phyloP scores from a whole-genome alignment of 257 asterid species.

The Fraxinus quadrangulata region DNA sequence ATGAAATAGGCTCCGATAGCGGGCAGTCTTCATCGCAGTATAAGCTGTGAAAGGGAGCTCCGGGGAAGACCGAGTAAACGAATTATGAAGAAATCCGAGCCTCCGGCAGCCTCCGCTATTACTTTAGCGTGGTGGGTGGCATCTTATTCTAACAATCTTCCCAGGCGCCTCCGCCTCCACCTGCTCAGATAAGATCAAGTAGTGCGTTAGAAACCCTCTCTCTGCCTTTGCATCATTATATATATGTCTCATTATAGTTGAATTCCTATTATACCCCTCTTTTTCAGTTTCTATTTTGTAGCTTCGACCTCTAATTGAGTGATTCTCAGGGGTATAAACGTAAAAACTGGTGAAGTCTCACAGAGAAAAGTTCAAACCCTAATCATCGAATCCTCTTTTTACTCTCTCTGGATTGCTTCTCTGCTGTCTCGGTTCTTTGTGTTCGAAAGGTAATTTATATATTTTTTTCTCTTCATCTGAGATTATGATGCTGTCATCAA shows the following conservation, averaged over 20 bases:
- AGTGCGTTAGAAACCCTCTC: constrained; percentile 22
- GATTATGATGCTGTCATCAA: no score
- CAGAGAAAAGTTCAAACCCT: constrained; percentile 35
- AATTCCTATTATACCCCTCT: constrained; percentile 32
- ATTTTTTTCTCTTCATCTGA: not conserved
- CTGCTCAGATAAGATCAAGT: constrained; percentile 86
- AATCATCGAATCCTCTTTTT: constrained; percentile 1
- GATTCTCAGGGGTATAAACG: constrained; percentile 27
- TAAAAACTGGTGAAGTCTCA: not conserved
- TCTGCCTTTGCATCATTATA: not conserved
- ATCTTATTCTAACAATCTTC: constrained; percentile 15
- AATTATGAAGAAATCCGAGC: constrained; percentile 28
- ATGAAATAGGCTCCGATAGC: constrained; percentile 46
- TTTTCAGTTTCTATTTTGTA: not conserved
- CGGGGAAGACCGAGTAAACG: not conserved
- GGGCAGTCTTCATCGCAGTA: constrained; percentile 72
- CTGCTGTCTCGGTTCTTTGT: not conserved
- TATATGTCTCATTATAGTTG: not conserved
- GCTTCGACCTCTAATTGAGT: not conserved
- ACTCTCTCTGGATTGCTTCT: not conserved
- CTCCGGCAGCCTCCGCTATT: constrained; percentile 36
- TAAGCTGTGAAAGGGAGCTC: constrained; percentile 25
- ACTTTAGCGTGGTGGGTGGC: constrained; percentile 39
- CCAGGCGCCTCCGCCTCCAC: constrained; percentile 26
- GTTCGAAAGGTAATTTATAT: constrained; percentile 16